These are phyloP conservation scores for Quercus tomentella DNA, from an alignment of 331 rosid genomes.

Conservation along the genomic window DNA sequence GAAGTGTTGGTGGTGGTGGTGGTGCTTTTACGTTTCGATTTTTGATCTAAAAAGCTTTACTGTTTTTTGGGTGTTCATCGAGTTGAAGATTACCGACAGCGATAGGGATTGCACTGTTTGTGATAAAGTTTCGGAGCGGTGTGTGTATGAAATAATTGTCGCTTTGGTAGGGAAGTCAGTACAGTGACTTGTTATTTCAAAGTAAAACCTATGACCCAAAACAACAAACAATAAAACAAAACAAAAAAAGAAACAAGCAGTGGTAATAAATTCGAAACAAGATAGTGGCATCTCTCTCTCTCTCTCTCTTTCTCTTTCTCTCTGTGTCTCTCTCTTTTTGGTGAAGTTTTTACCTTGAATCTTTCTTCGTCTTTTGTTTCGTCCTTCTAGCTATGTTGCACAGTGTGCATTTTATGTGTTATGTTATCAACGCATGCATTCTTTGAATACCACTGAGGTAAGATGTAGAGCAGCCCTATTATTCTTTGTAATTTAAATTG, in stretches of 20 bases:
- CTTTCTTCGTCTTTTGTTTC: neutral
- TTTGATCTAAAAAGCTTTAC: neutral
- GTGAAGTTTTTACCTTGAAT: neutral
- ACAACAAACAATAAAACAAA: neutral
- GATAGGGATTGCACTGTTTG: constrained; percentile 19
- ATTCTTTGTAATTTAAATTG: neutral
- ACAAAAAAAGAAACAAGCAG: neutral
- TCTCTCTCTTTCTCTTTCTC: neutral
- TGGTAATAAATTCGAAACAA: neutral
- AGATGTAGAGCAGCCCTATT: neutral
- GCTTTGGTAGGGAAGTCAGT: constrained; percentile 2
- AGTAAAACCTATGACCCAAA: neutral
- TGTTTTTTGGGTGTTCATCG: constrained; percentile 17
- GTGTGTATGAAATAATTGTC: neutral
- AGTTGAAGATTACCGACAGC: constrained; percentile 17
- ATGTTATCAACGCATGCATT: neutral
- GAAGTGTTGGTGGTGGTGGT: neutral
- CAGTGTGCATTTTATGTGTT: neutral
- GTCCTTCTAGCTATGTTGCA: neutral
- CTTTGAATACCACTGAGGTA: too few species aligned
- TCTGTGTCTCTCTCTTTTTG: neutral
- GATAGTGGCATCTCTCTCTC: neutral
- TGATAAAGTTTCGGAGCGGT: neutral
- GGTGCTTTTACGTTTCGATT: neutral
- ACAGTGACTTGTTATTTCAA: neutral